A percentile compares a stretch with the other conserved stretches of the same genome.
Conservation (phyloP, 805 yeast genomes). For the Candida adriatica region DNA sequence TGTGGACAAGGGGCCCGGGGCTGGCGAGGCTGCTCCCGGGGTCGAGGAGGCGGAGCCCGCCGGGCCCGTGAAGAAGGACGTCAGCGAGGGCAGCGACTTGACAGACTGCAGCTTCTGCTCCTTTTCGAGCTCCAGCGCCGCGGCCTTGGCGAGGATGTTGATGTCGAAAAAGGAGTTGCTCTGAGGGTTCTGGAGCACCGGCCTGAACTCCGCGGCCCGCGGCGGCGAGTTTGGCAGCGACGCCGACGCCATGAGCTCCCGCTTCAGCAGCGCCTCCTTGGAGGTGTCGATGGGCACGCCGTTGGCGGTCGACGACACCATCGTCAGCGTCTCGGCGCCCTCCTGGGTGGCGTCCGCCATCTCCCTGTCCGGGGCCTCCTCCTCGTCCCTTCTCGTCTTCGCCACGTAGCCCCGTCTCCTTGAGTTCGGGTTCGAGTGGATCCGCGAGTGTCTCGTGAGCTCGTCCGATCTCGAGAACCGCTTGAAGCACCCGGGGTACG, state of each 20-base stretch:
- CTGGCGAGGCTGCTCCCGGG: neutral
- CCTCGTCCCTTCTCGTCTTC: constrained; percentile 22
- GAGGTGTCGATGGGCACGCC: constrained; percentile 5
- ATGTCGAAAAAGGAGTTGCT: constrained; percentile 21
- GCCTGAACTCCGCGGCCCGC: constrained; percentile 8
- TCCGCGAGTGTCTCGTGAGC: constrained; percentile 64
- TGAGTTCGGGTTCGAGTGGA: constrained; percentile 66
- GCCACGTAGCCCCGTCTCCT: constrained; percentile 48
- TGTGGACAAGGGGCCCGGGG: neutral
- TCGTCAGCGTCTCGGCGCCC: constrained; percentile 4
- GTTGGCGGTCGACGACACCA: constrained; percentile 6
- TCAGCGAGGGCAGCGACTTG: constrained; percentile 23
- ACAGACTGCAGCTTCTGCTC: constrained; percentile 23
- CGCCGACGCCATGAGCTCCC: constrained; percentile 10
- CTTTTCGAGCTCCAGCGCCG: constrained; percentile 24
- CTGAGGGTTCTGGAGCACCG: constrained; percentile 3
- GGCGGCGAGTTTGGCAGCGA: constrained; percentile 21
- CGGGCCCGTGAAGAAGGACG: constrained; percentile 19
- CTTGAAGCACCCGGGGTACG: constrained; percentile 63
- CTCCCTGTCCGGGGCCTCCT: constrained; percentile 2
- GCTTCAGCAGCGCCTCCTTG: constrained; percentile 11
- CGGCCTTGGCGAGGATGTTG: constrained; percentile 25
- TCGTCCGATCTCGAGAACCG: constrained; percentile 67
- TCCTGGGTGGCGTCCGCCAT: constrained; percentile 1
- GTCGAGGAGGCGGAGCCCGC: neutral